Conservation (phyloP, 176 grass and related monocot species). For the Cenchrus fungigraminus region DNA sequence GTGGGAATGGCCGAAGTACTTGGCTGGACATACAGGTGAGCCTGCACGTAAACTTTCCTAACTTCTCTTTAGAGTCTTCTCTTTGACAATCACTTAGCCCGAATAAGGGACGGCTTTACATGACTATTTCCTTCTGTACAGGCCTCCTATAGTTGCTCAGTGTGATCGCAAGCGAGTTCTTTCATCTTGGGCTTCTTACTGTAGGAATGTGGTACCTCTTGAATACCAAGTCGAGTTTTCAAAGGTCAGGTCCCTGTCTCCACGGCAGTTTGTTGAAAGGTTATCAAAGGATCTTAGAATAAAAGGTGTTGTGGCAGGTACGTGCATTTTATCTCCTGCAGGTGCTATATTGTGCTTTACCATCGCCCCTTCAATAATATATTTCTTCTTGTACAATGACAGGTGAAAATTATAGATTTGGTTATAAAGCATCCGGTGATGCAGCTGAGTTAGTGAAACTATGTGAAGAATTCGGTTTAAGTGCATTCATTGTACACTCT, state of each 20-base stretch:
- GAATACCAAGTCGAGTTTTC: constrained; percentile 86
- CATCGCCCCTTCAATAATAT: constrained; percentile 7
- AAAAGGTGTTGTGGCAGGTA: constrained; percentile 94
- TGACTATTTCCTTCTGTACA: constrained; percentile 33
- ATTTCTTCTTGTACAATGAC: constrained; percentile 40
- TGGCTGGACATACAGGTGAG: constrained; percentile 91
- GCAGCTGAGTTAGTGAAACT: constrained; percentile 59
- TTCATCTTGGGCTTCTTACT: constrained; percentile 77
- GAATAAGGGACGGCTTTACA: neutral
- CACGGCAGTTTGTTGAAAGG: constrained; percentile 92
- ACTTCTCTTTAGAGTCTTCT: neutral
- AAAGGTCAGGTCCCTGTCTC: constrained; percentile 81
- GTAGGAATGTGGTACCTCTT: constrained; percentile 59
- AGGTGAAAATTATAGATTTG: constrained; percentile 99
- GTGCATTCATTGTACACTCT: constrained; percentile 54
- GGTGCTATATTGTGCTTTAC: constrained; percentile 18
- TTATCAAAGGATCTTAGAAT: constrained; percentile 91
- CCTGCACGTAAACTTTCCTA: constrained; percentile 10
- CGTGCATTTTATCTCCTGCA: constrained; percentile 29
- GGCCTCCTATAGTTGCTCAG: constrained; percentile 86
- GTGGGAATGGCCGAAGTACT: constrained; percentile 96
- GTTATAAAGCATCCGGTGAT: constrained; percentile 97
- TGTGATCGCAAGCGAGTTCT: constrained; percentile 89
- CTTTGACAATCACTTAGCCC: neutral
- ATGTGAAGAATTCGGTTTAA: constrained; percentile 60